A percentile compares a stretch with the other conserved stretches of the same genome.
Conservation (phyloP, 768 basidiomycete species). For the Boletus rubropictus region DNA sequence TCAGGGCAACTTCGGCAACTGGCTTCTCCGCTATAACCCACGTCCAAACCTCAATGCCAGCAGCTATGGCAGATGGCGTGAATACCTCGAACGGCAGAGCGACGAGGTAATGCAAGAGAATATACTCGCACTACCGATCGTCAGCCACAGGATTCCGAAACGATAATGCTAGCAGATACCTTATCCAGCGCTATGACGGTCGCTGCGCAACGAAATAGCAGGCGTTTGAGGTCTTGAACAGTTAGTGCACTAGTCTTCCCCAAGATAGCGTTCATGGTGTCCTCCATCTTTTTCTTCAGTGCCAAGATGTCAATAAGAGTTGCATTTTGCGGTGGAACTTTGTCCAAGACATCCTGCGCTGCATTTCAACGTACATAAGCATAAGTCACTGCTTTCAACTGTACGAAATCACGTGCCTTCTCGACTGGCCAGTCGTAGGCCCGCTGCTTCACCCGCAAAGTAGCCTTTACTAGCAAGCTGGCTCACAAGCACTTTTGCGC, state of each 20-base stretch:
- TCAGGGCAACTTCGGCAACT: slow-evolving; percentile 72
- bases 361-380: slow-evolving; percentile 1
- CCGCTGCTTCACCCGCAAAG: slow-evolving; percentile 81
- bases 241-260: slow-evolving; percentile 68
- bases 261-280: slow-evolving; percentile 61
- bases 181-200: slow-evolving; percentile 64
- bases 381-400: background rate
- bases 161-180: slow-evolving; percentile 33
- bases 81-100: slow-evolving; percentile 84
- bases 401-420: slow-evolving; percentile 41
- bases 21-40: slow-evolving; percentile 90
- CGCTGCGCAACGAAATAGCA: slow-evolving; percentile 84
- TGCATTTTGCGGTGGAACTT: slow-evolving; percentile 53
- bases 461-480: slow-evolving; percentile 91
- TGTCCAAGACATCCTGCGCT: slow-evolving; percentile 59
- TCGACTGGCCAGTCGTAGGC: slow-evolving; percentile 63
- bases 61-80: slow-evolving; percentile 77
- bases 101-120: slow-evolving; percentile 82
- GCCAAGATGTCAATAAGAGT: slow-evolving; percentile 57
- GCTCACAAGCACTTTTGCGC: slow-evolving; percentile 72
- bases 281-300: slow-evolving; percentile 62
- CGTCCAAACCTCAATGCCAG: slow-evolving; percentile 92
- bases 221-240: slow-evolving; percentile 74
- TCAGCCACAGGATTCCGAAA: slow-evolving; percentile 3
- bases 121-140: slow-evolving; percentile 67